Evolutionary conservation across 176 grass and related monocot species (phyloP), one percentile per base, ranked within the genome.

Genomic region (Aechmea fasciata): DNA sequence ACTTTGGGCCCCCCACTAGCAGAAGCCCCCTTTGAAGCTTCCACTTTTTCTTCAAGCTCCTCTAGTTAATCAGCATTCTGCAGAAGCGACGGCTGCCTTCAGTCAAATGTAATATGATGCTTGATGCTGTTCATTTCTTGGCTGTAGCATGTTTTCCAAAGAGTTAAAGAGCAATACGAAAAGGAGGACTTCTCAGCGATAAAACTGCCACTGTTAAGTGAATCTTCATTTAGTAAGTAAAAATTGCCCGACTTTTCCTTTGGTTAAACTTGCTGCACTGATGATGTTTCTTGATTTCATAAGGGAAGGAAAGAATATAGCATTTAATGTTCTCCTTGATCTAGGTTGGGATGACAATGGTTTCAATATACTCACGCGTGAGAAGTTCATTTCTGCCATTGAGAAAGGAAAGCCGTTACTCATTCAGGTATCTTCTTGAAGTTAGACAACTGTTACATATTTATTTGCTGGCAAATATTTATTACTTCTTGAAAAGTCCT

Each of bases 171-270:
- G 47, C 71, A 85, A 78, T 92, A 92, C 80, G 64, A 66, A 59
- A 80, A 76, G 11, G 89, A 83, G 57, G 69, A 87, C 78, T 97
- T 87, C 53, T 69, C 91, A 75, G 87, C 87, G 75, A 79, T 97
- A 69, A 75, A 90, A 52, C 86, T 92, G 17, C 93, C 93, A 11
- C 70, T 97, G 61, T 72, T 97, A 68, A 87, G 87, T 83, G 78
- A 81, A 69, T 75, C 86, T 80, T 78, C 75, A 83, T 70, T 69
- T 69, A 66, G 93, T 97, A 87, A 82, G 70, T 18, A 63, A 19
- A 1, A 47, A 10, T 51, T 57, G 69, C 18, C 73, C 26, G 17
- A 55, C 2, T 77, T 67, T 67, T 14, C 10, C 50, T 13, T 48
- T 65, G 23, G 12, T 26, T 13, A 70, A 48, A 64, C 15, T 13